Evolutionary conservation across 2,329 filamentous ascomycete species (phyloP), one percentile per base, ranked within the genome.

Genomic region (Fusarium duplospermum): DNA sequence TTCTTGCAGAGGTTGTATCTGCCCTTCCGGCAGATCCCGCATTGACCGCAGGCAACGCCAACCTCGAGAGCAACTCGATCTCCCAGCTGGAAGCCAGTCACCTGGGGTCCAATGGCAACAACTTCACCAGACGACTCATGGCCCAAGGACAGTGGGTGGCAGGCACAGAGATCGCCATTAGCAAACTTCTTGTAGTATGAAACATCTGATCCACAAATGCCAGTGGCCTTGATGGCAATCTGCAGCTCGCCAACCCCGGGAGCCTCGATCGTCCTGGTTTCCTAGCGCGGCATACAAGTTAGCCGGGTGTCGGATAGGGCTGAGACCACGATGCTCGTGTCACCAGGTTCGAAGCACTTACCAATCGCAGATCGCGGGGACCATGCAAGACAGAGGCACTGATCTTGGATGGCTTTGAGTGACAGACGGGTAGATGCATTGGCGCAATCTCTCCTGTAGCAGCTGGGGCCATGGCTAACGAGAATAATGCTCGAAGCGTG

Each of bases 111-210:
- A 64, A 91, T 83, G 60, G 85, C 86, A 36, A 89, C 87, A 54
- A 91, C 87, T n/a, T 87, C 85, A 6, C 89, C 89, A 0, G 88
- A 89, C 63, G 88, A 90, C 80, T 91, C 89, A 75, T 91, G 89
- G n/a, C 89, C 89, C 4, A 93, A 86, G 6, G 90, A 91, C 35
- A 93, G 83, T 31, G 92, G 91, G 70, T 88, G 87, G 73, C 89
- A 91, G 56, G 90, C 90, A 76, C 91, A 91, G 60, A 93, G 87
- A 81, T 92, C 91, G 54, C 91, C 91, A 78, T 93, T 93, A 82
- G 90, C 90, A 78, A 92, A 93, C 77, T 92, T 92, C 80, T 89
- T 92, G 84, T 92, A 93, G 82, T 93, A 93, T 62, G 90, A 90
- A 63, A 93, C 88, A 81, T 93, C 91, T 9, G 90, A 93, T 65